A percentile compares a stretch with the other conserved stretches of the same genome.
phyloP scores from a whole-genome alignment of 2,329 filamentous ascomycete species.

The Plenodomus tracheiphilus region DNA sequence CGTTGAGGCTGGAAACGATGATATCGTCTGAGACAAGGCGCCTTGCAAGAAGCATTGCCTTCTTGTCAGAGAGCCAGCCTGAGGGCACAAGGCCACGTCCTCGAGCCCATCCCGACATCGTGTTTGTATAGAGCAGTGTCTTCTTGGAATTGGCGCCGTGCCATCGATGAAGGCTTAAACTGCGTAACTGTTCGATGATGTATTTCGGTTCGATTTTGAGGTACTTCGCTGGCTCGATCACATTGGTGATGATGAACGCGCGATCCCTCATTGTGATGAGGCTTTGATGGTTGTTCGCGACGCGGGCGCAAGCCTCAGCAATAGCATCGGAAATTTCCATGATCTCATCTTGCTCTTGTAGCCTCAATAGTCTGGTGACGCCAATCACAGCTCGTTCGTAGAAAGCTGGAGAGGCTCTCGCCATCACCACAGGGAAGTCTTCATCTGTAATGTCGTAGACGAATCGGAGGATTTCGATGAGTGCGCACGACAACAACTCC shows the following conservation, averaged over 20 bases:
- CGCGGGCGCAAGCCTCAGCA: not conserved
- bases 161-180: slow-evolving; percentile 2
- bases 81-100: not conserved
- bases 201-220: slow-evolving; percentile 4
- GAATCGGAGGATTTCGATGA: not conserved
- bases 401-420: not conserved
- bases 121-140: not conserved
- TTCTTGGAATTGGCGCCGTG: slow-evolving; percentile 1
- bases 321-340: not conserved
- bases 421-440: not conserved
- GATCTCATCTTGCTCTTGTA: not conserved
- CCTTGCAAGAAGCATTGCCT: slow-evolving; percentile 3
- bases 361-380: not conserved
- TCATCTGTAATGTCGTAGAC: not conserved
- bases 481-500: too few species aligned
- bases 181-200: slow-evolving; percentile 3
- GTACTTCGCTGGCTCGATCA: slow-evolving; percentile 1
- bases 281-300: not conserved
- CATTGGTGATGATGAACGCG: not conserved
- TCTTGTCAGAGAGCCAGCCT: not conserved
- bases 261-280: slow-evolving; percentile 3
- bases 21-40: slow-evolving; percentile 7
- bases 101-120: not conserved
- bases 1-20: not conserved
- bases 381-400: not conserved